Evolutionary conservation across 1,284 basidiomycete species (phyloP).

Genomic region (Boletellus deceptivus): DNA sequence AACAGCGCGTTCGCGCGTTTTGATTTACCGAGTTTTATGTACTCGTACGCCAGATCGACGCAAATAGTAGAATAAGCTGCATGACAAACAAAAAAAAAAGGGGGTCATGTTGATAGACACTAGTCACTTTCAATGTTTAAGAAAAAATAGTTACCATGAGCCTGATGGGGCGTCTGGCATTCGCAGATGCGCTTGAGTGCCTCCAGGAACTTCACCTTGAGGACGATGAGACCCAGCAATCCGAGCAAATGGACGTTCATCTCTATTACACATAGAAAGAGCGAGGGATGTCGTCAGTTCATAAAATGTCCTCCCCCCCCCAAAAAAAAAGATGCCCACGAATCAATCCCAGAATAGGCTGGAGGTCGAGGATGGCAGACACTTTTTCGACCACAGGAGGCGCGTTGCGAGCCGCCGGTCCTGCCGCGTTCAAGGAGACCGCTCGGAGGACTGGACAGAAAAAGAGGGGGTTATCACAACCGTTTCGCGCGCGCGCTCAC

Average conservation of each 20-base stretch:
- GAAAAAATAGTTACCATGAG: conserved; percentile 45
- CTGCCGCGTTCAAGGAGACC: conserved; percentile 36
- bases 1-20: conserved; percentile 67
- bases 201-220: conserved; percentile 56
- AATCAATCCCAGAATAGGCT: conserved; percentile 13
- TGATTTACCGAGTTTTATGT: conserved; percentile 72
- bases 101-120: neutral
- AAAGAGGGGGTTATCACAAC: neutral
- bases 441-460: conserved; percentile 32
- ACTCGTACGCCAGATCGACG: conserved; percentile 73
- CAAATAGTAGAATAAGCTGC: conserved; percentile 67
- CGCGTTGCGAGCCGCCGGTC: conserved; percentile 8
- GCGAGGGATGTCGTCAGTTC: conserved; percentile 1
- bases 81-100: neutral
- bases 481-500: too few relatives aligned
- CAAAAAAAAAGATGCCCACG: conserved; percentile 15
- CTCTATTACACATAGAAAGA: conserved; percentile 34
- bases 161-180: conserved; percentile 37
- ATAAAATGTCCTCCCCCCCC: neutral
- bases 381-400: conserved; percentile 17
- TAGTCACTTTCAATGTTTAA: too few relatives aligned
- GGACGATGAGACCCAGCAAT: conserved; percentile 48
- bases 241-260: conserved; percentile 68
- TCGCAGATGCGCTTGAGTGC: conserved; percentile 48
- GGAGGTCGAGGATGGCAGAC: conserved; percentile 39